Conservation (phyloP, 2,329 filamentous ascomycete species). For the Aspergillus ochraceus region DNA sequence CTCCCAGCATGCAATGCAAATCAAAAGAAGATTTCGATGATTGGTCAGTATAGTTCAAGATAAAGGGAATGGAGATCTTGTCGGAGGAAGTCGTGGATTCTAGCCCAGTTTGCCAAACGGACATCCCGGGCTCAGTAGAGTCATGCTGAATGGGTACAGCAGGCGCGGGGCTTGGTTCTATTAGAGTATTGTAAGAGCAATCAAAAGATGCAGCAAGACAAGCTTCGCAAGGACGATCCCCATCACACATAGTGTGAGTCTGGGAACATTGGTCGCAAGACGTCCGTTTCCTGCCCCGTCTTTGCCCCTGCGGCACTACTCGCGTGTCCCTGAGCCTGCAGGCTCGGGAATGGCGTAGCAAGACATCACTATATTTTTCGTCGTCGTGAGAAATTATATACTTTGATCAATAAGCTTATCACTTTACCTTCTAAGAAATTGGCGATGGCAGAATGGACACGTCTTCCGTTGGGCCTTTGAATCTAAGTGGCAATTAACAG, state of each 20-base stretch:
- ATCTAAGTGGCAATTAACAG: not conserved
- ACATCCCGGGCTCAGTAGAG: not conserved
- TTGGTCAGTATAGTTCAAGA: not conserved
- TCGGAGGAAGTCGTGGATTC: not conserved
- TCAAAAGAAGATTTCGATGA: not conserved
- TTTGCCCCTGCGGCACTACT: not conserved
- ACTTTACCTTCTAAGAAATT: not conserved
- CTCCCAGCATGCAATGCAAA: not conserved
- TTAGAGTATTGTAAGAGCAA: not conserved
- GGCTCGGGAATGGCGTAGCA: conserved; percentile 1
- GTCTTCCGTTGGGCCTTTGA: not conserved
- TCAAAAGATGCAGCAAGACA: not conserved
- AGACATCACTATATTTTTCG: not conserved
- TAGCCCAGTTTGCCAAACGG: not conserved
- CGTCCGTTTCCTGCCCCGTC: conserved; percentile 1
- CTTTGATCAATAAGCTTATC: not conserved
- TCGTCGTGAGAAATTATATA: not conserved
- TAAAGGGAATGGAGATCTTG: not conserved
- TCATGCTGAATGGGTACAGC: too few species aligned
- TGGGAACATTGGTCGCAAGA: not conserved
- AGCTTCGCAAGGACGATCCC: not conserved
- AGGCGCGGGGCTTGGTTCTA: not conserved
- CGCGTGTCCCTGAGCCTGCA: not conserved
- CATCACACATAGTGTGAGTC: not conserved
- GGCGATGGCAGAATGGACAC: conserved; percentile 1